Conservation (phyloP, 169 alveolate genomes). For the Plasmodium inui region DNA sequence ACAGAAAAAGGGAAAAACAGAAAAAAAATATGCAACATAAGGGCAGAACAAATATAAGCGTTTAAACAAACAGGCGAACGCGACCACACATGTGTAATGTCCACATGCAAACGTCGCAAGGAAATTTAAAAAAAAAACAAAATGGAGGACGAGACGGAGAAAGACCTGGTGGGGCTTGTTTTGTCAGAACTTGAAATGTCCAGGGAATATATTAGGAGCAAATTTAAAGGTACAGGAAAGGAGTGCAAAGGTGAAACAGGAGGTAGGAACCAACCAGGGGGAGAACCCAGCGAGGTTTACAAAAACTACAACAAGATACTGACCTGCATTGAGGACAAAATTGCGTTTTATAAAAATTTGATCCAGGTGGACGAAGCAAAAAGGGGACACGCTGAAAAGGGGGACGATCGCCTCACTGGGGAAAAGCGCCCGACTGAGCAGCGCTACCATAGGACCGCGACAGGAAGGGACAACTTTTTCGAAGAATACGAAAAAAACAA, state of each 20-base stretch:
- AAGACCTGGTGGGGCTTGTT: not conserved
- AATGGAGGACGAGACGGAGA: constrained; percentile 9
- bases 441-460: not conserved
- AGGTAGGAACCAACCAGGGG: not conserved
- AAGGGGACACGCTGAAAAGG: not conserved
- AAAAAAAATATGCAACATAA: constrained; percentile 1
- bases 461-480: constrained; percentile 6
- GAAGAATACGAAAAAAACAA: constrained; percentile 19
- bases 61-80: not conserved
- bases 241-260: not conserved
- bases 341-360: not conserved
- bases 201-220: not conserved
- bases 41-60: not conserved
- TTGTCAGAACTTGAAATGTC: constrained; percentile 49
- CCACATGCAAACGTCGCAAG: not conserved
- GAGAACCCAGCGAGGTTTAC: not conserved
- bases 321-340: not conserved
- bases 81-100: not conserved
- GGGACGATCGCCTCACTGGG: not conserved
- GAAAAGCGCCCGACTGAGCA: not conserved
- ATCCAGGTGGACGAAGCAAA: not conserved
- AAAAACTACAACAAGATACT: constrained; percentile 13
- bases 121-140: not conserved
- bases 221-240: not conserved
- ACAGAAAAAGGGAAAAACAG: not conserved